These are phyloP conservation scores for Capronia epimyces DNA, from an alignment of 2,329 filamentous ascomycete species.

Conservation along the genomic window DNA sequence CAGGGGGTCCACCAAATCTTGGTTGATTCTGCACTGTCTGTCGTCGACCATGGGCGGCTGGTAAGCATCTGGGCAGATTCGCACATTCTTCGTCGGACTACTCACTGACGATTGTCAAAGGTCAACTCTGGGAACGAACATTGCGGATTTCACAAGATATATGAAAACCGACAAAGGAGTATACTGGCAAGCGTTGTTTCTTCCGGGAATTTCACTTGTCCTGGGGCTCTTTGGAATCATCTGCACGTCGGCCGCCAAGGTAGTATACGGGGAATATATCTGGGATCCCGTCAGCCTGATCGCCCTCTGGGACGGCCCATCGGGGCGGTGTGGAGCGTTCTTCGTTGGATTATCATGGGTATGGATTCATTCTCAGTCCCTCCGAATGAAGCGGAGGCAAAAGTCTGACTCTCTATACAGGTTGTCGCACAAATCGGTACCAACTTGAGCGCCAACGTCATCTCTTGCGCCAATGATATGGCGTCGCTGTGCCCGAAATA, in stretches of 20 bases:
- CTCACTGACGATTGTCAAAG: not conserved
- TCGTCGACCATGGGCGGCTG: not conserved
- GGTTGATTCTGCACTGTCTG: not conserved
- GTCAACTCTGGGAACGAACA: not conserved
- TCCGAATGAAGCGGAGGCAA: too few species aligned
- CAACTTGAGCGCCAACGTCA: constrained; percentile 49
- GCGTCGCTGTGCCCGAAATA: constrained; percentile 47
- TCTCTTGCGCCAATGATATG: constrained; percentile 47
- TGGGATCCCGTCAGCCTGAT: constrained; percentile 43
- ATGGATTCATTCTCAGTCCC: too few species aligned
- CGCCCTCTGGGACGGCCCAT: constrained; percentile 32
- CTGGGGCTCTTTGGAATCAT: constrained; percentile 48
- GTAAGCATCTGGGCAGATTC: not conserved
- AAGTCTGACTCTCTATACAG: too few species aligned
- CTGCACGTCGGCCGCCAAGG: constrained; percentile 46
- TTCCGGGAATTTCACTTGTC: not conserved
- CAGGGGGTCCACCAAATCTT: not conserved
- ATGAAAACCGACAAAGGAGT: not conserved
- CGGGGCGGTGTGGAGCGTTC: constrained; percentile 39
- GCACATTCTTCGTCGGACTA: too few species aligned
- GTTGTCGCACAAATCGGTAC: constrained; percentile 46
- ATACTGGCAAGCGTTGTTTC: not conserved
- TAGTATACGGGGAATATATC: constrained; percentile 32
- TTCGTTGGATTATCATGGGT: constrained; percentile 51
- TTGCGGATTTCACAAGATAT: not conserved